Base-by-base conservation (phyloP, 139 green algal genomes). In the Coelastrella sp. region DNA sequence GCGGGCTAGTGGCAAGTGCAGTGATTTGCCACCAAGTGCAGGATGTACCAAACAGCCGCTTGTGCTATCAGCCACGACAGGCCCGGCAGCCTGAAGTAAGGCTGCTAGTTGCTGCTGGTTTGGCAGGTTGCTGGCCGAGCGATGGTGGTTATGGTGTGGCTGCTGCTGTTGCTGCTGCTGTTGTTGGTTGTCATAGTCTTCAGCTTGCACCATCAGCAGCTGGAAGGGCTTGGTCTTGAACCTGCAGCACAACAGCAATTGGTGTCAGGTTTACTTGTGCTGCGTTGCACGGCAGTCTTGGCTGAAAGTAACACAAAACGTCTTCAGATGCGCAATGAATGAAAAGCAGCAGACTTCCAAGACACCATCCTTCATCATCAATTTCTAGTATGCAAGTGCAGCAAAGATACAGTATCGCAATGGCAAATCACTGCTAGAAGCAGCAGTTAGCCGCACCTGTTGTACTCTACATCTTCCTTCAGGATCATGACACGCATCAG, bases 401-500 rank as follows among this genome's bases (percentile, higher is more conserved):
- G 64, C 11, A 71, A 14, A 71, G 64, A 7, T 71, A 47, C 32
- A 47, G 32, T 47, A 47, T 47, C 32, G 32, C 32, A 47, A 47
- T 47, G 32, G 32, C 32, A 47, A 47, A 47, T 47, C 32, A 47
- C 32, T 47, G 32, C 32, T 47, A 47, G 32, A 47, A 47, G 32
- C 32, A 47, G 32, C 32, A 47, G 32, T 47, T 47, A 47, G 32
- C 32, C 32, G 32, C 76, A 86, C 80, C 84, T 60, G 14, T 11
- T 73, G 61, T 90, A 85, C 86, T 90, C 86, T 16, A 90, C 76
- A 20, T 85, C 76, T 73, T 90, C 86, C 76, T 85, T 85, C 4
- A 90, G 61, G 32, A 85, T 90, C 86, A 90, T 90, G 13, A 90
- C 86, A 5, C 75, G 56, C 86, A 90, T 90, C 86, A 90, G 64